phyloP scores from a whole-genome alignment of 441 rosid genomes.

The Pelargonium australe region DNA sequence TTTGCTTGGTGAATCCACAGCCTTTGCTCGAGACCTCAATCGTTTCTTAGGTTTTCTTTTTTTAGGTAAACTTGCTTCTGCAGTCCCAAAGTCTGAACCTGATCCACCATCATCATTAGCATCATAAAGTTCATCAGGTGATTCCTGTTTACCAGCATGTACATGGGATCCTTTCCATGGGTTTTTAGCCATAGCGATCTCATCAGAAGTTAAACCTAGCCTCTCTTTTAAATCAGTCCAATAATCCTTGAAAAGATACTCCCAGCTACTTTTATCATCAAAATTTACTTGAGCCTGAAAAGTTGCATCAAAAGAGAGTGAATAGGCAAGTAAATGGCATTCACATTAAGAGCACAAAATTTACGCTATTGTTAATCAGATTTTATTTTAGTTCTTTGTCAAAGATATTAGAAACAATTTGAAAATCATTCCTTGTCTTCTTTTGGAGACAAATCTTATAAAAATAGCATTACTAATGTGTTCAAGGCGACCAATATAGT shows the following conservation, averaged over 20 bases:
- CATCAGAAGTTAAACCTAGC: constrained; percentile 58
- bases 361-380: not conserved
- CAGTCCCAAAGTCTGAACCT: constrained; percentile 32
- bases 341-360: not conserved
- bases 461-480: not conserved
- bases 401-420: not conserved
- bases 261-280: constrained; percentile 97
- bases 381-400: not conserved
- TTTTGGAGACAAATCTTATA: not conserved
- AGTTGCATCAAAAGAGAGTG: not conserved
- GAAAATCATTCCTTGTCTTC: not conserved
- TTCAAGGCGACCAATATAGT: not conserved
- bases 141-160: constrained; percentile 28
- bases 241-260: constrained; percentile 94
- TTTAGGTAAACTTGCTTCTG: constrained; percentile 37
- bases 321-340: not conserved
- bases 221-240: constrained; percentile 75
- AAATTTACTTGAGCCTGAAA: constrained; percentile 93
- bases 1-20: constrained; percentile 23
- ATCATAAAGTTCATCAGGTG: constrained; percentile 28
- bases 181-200: constrained; percentile 51
- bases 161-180: constrained; percentile 50
- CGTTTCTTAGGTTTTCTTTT: constrained; percentile 47
- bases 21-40: constrained; percentile 23
- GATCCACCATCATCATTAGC: constrained; percentile 28